Evolutionary conservation across 345 rosid species (phyloP).

Genomic region (Iberis pinnata): DNA sequence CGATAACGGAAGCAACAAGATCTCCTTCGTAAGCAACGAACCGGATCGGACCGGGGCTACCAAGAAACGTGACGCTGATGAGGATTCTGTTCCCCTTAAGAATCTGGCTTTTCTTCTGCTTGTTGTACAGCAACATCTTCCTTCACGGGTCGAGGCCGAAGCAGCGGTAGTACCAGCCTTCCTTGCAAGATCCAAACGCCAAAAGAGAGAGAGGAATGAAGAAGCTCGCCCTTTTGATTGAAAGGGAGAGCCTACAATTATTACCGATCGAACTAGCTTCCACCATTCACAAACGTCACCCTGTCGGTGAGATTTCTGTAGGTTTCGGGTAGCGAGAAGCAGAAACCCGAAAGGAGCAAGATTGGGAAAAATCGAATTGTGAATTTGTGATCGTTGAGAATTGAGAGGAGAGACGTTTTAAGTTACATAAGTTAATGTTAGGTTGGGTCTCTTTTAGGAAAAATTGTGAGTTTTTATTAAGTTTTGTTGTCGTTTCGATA

Average conservation of each 20-base stretch:
- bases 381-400: too few species aligned
- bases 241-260: constrained; percentile 80
- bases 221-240: constrained; percentile 74
- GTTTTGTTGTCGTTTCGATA: too few species aligned
- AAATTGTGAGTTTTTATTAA: too few species aligned
- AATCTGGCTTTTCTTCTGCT: constrained; percentile 67
- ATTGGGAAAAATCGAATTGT: too few species aligned
- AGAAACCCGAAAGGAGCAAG: too few species aligned
- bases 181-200: constrained; percentile 96
- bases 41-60: constrained; percentile 96
- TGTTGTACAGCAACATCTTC: constrained; percentile 74
- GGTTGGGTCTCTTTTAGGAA: too few species aligned
- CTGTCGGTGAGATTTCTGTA: too few species aligned
- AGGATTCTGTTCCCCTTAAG: constrained; percentile 65
- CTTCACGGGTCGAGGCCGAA: constrained; percentile 86
- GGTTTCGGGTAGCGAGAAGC: too few species aligned
- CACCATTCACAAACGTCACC: constrained; percentile 97
- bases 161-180: constrained; percentile 99
- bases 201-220: constrained; percentile 46
- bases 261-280: constrained; percentile 49
- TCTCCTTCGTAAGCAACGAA: constrained; percentile 75
- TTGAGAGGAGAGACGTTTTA: too few species aligned
- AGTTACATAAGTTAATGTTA: too few species aligned
- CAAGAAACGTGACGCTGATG: constrained; percentile 72
- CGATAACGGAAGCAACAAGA: constrained; percentile 67